Conservation (phyloP, 495 filamentous ascomycete genomes). For the Aspergillus bridgeri region DNA sequence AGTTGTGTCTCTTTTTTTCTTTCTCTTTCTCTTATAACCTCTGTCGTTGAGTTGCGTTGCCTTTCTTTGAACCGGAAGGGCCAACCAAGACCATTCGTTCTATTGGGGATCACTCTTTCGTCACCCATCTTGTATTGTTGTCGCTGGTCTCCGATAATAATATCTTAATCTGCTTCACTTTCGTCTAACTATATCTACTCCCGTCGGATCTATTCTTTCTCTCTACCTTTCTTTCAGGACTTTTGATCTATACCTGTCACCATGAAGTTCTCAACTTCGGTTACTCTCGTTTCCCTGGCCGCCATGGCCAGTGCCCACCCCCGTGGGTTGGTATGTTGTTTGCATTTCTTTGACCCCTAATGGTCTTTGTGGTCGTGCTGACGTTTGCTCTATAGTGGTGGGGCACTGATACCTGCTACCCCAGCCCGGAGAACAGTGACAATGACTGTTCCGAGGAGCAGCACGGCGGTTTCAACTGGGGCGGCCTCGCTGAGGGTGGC, state of each 20-base stretch:
- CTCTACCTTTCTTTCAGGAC: constrained; percentile 14
- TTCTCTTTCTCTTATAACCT: constrained; percentile 16
- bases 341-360: constrained; percentile 1
- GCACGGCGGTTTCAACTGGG: constrained; percentile 67
- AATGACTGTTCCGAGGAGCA: constrained; percentile 72
- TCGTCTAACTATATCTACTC: constrained; percentile 3
- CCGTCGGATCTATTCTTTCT: constrained; percentile 1
- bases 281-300: constrained; percentile 30
- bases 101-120: constrained; percentile 7
- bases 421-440: constrained; percentile 67
- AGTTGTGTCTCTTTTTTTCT: constrained; percentile 24
- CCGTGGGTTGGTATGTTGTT: constrained; percentile 26
- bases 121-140: constrained; percentile 4
- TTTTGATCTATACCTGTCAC: constrained; percentile 16
- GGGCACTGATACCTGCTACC: constrained; percentile 56
- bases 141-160: constrained; percentile 7
- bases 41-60: constrained; percentile 17
- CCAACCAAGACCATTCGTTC: neutral
- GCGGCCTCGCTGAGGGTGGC: constrained; percentile 55
- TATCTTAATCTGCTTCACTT: constrained; percentile 2
- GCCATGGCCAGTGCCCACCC: constrained; percentile 36
- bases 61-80: neutral
- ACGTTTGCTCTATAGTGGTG: constrained; percentile 41
- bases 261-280: constrained; percentile 26
- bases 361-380: constrained; percentile 4